These are phyloP conservation scores for Pecoramyces ruminantium DNA, from an alignment of 192 early-diverging fungal species.

Conservation along the genomic window DNA sequence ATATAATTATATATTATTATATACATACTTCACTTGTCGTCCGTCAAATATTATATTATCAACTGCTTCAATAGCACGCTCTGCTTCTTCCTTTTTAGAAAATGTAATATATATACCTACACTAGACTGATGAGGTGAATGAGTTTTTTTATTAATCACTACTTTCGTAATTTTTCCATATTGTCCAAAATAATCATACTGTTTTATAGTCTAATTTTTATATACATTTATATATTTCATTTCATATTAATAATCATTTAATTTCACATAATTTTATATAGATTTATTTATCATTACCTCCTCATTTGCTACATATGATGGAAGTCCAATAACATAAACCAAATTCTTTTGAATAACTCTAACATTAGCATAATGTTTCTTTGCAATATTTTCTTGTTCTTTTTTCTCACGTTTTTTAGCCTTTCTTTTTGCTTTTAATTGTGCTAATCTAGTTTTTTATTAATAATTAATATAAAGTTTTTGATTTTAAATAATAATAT, in stretches of 20 bases:
- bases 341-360: conserved; percentile 94
- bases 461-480: no score
- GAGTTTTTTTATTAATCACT: conserved; percentile 52
- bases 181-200: conserved; percentile 92
- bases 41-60: conserved; percentile 77
- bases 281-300: no score
- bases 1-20: not conserved
- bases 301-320: conserved; percentile 67
- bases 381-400: conserved; percentile 40
- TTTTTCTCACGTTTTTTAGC: conserved; percentile 81
- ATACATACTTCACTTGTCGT: conserved; percentile 51
- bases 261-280: not conserved
- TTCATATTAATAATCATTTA: not conserved
- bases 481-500: not conserved
- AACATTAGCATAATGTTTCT: conserved; percentile 60
- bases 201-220: conserved; percentile 38
- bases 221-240: no score
- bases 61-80: conserved; percentile 75
- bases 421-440: conserved; percentile 65
- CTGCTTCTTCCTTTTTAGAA: conserved; percentile 77
- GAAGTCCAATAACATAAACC: conserved; percentile 90
- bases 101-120: conserved; percentile 86
- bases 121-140: not conserved
- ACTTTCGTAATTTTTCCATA: conserved; percentile 91
- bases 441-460: conserved; percentile 34